A percentile compares a stretch with the other conserved stretches of the same genome.
Evolutionary conservation across 1,284 basidiomycete species (phyloP).

Genomic region (Meripilus lineatus): DNA sequence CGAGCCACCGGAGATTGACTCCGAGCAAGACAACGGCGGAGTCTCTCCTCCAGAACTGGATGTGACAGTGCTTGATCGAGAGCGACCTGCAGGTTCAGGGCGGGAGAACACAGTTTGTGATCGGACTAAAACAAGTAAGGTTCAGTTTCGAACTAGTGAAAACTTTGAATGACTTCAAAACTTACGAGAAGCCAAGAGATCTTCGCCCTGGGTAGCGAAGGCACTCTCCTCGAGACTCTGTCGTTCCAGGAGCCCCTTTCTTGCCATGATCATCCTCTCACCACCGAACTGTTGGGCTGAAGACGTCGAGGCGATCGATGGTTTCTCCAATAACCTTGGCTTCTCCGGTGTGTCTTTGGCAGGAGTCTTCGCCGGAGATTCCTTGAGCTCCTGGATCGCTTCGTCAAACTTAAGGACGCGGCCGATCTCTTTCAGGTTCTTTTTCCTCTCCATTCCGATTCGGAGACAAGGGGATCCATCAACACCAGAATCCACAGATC

Average conservation of each 20-base stretch:
- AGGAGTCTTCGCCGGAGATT: slow-evolving; percentile 8
- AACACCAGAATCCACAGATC: slow-evolving; percentile 60
- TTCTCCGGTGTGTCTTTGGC: slow-evolving; percentile 29
- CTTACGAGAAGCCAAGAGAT: slow-evolving; percentile 50
- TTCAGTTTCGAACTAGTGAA: slow-evolving; percentile 1
- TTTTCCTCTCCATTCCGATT: slow-evolving; percentile 58
- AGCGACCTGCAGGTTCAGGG: slow-evolving; percentile 46
- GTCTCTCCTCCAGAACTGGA: slow-evolving; percentile 63
- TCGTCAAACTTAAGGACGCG: slow-evolving; percentile 27
- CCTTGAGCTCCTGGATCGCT: slow-evolving; percentile 4
- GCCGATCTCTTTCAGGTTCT: slow-evolving; percentile 24
- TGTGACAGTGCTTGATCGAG: slow-evolving; percentile 63
- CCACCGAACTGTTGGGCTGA: slow-evolving; percentile 61
- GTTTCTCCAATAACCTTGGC: slow-evolving; percentile 47
- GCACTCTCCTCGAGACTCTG: slow-evolving; percentile 63
- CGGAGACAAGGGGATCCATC: slow-evolving; percentile 67
- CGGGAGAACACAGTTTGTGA: slow-evolving; percentile 51
- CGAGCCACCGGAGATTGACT: slow-evolving; percentile 62
- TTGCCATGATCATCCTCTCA: slow-evolving; percentile 62
- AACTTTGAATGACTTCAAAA: slow-evolving; percentile 14
- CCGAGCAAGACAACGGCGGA: slow-evolving; percentile 61
- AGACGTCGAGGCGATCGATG: slow-evolving; percentile 57
- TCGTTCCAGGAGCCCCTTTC: slow-evolving; percentile 55
- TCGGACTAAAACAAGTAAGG: slow-evolving; percentile 32
- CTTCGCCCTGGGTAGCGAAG: slow-evolving; percentile 61